Base-by-base conservation (phyloP, 2,329 filamentous ascomycete species). In the Samsoniella hepiali region DNA sequence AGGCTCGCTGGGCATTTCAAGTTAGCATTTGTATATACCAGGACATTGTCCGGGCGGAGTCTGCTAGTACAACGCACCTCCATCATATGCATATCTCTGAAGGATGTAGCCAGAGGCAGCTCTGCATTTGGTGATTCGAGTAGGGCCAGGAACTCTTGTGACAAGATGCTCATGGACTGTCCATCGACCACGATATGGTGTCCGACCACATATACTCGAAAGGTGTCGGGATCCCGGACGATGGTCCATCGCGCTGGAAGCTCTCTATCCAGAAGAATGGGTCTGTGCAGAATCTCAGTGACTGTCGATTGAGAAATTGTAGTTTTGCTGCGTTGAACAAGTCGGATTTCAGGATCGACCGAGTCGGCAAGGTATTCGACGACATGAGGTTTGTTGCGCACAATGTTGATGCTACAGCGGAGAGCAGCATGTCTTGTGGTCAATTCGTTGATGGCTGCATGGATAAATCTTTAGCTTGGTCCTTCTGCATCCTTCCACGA, bases 241-340 rank as follows among this genome's bases (percentile, higher is more conserved):
- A 66, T 63, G 5, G 64, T 22, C 64, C 64, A 66, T 22, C 62
- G 62, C 2, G 63, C 64, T 5, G 64, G 53, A 3, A 60, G 57
- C 22, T 66, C 62, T 17, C 38, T 34, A 27, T 58, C 44, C 13
- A 66, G 42, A 2, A 49, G 13, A 57, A 66, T 58, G 1, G 64
- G 62, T 7, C 15, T 42, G 5, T 58, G 62, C 13, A 66, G 40
- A 6, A 63, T 60, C 2, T 40, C 38, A 1, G 60, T 65, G 47
- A 63, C 56, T 42, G 55, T 57, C 2, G 27, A 8, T 44, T 65
- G 59, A 6, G 63, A 29, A 10, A 63, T 31, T 4, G n/a, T 50
- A 5, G 50, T 57, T 31, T 38, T 45, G 31, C 56, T 36, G 15
- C 64, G 64, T 32, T 63, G 55, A 31, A 65, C 50, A 40, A 65